phyloP scores from a whole-genome alignment of 805 yeast genomes.

The Metschnikowia henanensis region DNA sequence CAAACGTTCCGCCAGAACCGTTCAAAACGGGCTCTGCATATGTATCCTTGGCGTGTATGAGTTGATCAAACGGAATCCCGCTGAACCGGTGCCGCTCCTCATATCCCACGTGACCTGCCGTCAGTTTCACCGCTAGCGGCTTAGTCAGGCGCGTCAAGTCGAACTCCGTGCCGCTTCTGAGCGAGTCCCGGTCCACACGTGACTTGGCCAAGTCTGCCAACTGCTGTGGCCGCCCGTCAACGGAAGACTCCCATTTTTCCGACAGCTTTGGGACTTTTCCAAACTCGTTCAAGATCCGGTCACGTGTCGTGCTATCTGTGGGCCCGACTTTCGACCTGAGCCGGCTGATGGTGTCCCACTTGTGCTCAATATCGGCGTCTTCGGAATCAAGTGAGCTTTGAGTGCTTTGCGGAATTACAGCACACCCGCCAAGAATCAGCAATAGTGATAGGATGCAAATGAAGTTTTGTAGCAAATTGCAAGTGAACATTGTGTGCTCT shows the following conservation, averaged over 20 bases:
- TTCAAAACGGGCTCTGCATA: background rate
- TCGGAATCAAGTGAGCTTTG: background rate
- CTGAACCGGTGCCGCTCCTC: conserved; percentile 10
- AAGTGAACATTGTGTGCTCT: conserved; percentile 2
- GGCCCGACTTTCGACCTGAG: conserved; percentile 5
- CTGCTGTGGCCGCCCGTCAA: background rate
- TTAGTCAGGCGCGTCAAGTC: conserved; percentile 10
- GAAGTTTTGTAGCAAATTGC: conserved; percentile 5
- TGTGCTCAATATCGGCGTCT: conserved; percentile 1
- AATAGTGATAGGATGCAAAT: conserved; percentile 6
- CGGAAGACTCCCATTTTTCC: background rate
- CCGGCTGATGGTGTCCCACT: conserved; percentile 9
- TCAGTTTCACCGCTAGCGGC: conserved; percentile 7
- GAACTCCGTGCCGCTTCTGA: conserved; percentile 1
- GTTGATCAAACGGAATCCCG: conserved; percentile 9
- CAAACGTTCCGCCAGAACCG: background rate
- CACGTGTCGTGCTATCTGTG: conserved; percentile 2
- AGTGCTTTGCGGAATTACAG: conserved; percentile 4
- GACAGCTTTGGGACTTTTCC: conserved; percentile 1
- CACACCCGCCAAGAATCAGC: conserved; percentile 4
- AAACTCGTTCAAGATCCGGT: conserved; percentile 1
- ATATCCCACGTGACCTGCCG: conserved; percentile 11
- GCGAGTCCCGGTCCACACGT: background rate
- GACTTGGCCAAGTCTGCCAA: background rate
- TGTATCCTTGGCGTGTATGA: conserved; percentile 2